These are phyloP conservation scores for Colletotrichum graminicola DNA, from an alignment of 2,329 filamentous ascomycete genomes.

Conservation along the genomic window DNA sequence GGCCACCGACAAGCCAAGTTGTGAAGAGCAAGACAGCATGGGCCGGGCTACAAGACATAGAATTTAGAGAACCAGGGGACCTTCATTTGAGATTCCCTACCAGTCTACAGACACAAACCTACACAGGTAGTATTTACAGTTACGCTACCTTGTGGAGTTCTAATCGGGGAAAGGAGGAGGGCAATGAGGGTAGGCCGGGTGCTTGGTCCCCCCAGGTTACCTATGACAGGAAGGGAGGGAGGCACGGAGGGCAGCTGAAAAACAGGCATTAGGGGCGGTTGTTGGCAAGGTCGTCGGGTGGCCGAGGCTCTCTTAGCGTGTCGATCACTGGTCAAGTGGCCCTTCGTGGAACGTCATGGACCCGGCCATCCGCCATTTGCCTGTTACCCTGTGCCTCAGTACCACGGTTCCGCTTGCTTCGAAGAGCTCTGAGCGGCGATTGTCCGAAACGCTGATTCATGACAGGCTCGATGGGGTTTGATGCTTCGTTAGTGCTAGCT, in stretches of 20 bases:
- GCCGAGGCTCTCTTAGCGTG: conserved; percentile 32
- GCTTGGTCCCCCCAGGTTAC: neutral
- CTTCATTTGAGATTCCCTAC: neutral
- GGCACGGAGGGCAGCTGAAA: neutral
- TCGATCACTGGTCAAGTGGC: conserved; percentile 33
- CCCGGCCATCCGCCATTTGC: conserved; percentile 5
- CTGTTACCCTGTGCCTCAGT: too few species aligned
- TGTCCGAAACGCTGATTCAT: conserved; percentile 7
- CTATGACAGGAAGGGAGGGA: neutral
- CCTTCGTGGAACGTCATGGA: conserved; percentile 17
- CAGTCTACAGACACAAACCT: neutral
- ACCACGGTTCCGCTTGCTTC: too few species aligned
- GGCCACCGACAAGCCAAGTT: neutral
- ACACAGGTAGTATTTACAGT: neutral
- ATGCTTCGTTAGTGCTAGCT: neutral
- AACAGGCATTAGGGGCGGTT: neutral
- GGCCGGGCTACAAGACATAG: neutral
- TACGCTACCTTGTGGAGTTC: neutral
- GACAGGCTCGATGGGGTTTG: neutral
- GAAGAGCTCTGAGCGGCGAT: neutral
- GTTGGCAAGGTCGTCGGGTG: neutral
- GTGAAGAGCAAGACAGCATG: neutral
- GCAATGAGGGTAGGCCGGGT: too few species aligned
- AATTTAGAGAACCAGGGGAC: neutral
- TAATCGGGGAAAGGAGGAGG: neutral